A percentile compares a stretch with the other conserved stretches of the same genome.
Evolutionary conservation across 352 stramenopile genomes (phyloP).

Genomic region (Phytophthora citricola): DNA sequence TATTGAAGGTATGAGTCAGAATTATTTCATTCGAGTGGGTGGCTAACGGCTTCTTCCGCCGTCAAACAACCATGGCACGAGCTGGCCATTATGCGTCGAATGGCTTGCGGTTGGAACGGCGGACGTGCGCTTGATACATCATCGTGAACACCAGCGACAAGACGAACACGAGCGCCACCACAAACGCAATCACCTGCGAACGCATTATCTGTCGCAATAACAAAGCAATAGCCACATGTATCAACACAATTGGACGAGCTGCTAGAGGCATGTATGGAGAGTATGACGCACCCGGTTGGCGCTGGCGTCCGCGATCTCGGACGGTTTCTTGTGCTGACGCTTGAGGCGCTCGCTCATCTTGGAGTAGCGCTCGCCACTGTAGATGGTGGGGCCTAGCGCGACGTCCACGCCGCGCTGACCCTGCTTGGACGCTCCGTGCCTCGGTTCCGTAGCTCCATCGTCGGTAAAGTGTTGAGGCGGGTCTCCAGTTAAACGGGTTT

Average conservation of each 20-base stretch:
- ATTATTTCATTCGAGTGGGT: not conserved
- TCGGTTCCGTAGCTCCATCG: constrained; percentile 75
- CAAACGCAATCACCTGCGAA: constrained; percentile 66
- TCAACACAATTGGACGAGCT: constrained; percentile 3
- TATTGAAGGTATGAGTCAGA: constrained; percentile 26
- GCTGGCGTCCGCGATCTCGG: constrained; percentile 48
- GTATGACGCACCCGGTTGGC: constrained; percentile 41
- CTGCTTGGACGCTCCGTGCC: constrained; percentile 38
- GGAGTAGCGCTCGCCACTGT: constrained; percentile 81
- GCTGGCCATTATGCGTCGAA: constrained; percentile 26
- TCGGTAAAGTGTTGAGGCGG: constrained; percentile 2
- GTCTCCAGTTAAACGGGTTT: not conserved
- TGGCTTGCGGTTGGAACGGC: constrained; percentile 32
- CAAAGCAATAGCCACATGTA: constrained; percentile 10
- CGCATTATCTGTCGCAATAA: constrained; percentile 56
- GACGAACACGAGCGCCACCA: constrained; percentile 60
- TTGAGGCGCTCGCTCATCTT: constrained; percentile 87
- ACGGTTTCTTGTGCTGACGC: constrained; percentile 63
- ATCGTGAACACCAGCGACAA: constrained; percentile 61
- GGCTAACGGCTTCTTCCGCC: constrained; percentile 23
- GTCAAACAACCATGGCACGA: not conserved
- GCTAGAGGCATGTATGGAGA: not conserved
- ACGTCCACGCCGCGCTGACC: constrained; percentile 53
- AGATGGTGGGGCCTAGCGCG: constrained; percentile 77
- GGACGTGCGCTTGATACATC: constrained; percentile 57